Percentiles rank a stretch among this genome's conserved stretches.
phyloP scores from a whole-genome alignment of 345 rosid species.

The Physaria fendleri region DNA sequence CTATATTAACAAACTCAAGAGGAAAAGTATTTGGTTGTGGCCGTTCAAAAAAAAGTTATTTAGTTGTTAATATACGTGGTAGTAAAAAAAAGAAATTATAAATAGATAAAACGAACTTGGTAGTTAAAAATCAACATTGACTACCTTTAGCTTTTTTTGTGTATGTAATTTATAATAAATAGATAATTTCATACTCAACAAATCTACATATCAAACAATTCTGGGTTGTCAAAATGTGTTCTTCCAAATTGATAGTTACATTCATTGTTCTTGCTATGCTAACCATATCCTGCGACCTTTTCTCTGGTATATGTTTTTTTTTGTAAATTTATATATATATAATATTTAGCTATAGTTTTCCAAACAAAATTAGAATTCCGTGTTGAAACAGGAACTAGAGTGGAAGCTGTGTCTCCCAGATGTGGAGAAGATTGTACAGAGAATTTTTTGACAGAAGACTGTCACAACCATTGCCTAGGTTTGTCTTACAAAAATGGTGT shows the following conservation, averaged over 20 bases:
- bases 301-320: background rate
- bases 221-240: constrained; percentile 2
- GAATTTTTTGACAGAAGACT: background rate
- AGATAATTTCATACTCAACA: background rate
- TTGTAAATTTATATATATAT: too few species aligned
- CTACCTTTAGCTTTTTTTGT: too few species aligned
- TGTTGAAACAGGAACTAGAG: background rate
- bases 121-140: too few species aligned
- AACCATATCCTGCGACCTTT: background rate
- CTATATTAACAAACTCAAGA: too few species aligned
- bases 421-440: background rate
- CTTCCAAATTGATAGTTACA: background rate
- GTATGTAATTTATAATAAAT: too few species aligned
- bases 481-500: background rate
- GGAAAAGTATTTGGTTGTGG: too few species aligned
- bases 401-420: background rate
- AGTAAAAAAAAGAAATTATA: too few species aligned
- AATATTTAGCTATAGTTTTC: too few species aligned
- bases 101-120: too few species aligned
- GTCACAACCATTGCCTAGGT: background rate
- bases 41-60: too few species aligned
- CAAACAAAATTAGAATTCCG: too few species aligned
- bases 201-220: background rate
- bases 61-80: too few species aligned
- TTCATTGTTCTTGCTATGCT: background rate